Base-by-base conservation (phyloP, 202 grass and related monocot genomes). In the Elaeis oleifera region DNA sequence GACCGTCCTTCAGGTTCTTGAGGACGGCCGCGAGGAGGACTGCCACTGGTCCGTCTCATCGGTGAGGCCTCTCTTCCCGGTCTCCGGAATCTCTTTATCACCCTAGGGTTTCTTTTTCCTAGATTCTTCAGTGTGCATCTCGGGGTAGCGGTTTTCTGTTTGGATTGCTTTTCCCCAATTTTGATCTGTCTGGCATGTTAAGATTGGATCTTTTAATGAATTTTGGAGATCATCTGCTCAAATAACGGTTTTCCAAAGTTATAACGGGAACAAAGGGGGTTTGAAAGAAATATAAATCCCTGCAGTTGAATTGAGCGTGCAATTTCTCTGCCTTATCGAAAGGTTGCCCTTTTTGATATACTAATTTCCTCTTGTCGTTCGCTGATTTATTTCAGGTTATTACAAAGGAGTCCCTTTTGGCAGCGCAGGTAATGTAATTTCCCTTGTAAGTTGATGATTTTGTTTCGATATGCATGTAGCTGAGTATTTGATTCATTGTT, bases 11-110 rank as follows among this genome's bases (percentile, higher is more conserved):
- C 85, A 86, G 51, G 81, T 71, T 23, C 73, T 89, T 32, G 90
- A 95, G 71, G 90, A 89, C 63, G 82, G 73, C 63, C 50, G 63
- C 63, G 61, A 56, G 50, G 90, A 95, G 70, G 90, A 95, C 49
- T 95, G 90, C 73, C 85, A 78, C 73, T 95, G 82, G 82, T 95
- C 90, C 32, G 57, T 80, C 71, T 81, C 81, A n/a, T 89, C 85
- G 50, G 90, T 95, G 83, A 23, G 77, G 18, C 16, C 17, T 29
- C 16, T 54, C 53, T 20, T 55, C 75, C 57, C 16, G 17, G 49
- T 51, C 32, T 23, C 52, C 19, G 8, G 9, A 9, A 44, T 44
- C 36, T 44, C 36, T 44, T 44, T 13, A 44, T 44, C 8, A 9
- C 36, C 2, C 36, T 44, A 44, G 36, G 36, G 36, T 44, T 44